Conservation (phyloP, 768 basidiomycete species). For the Lactarius trivialis region DNA sequence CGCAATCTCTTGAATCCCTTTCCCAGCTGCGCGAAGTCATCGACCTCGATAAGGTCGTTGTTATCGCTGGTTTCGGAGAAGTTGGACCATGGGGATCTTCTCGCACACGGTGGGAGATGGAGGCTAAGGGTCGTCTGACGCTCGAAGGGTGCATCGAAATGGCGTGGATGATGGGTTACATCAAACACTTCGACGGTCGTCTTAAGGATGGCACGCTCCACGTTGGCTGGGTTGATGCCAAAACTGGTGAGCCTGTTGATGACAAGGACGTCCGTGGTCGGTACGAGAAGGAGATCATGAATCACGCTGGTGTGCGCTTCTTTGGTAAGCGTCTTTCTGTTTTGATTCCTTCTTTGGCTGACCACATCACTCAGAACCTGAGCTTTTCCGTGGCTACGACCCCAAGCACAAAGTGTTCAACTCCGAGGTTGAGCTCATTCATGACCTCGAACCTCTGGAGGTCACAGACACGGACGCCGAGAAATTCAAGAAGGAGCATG, state of each 20-base stretch:
- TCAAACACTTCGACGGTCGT: slow-evolving; percentile 98
- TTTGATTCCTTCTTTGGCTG: neutral
- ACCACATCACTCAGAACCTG: slow-evolving; percentile 61
- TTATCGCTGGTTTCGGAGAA: slow-evolving; percentile 95
- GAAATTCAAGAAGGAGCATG: slow-evolving; percentile 95
- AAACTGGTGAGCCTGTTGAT: slow-evolving; percentile 88
- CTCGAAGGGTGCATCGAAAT: slow-evolving; percentile 99
- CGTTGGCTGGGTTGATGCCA: slow-evolving; percentile 97
- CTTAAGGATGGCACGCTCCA: slow-evolving; percentile 88
- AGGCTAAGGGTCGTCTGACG: slow-evolving; percentile 93
- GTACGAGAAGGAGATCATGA: slow-evolving; percentile 91
- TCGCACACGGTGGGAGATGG: slow-evolving; percentile 99
- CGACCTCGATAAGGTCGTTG: slow-evolving; percentile 93
- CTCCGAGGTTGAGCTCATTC: slow-evolving; percentile 93
- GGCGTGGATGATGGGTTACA: slow-evolving; percentile 99
- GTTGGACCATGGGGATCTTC: slow-evolving; percentile 98
- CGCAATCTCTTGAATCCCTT: slow-evolving; percentile 66
- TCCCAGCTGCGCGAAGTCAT: slow-evolving; percentile 78
- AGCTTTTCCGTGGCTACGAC: slow-evolving; percentile 96
- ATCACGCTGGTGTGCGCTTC: slow-evolving; percentile 86
- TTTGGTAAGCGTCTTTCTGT: slow-evolving; percentile 52
- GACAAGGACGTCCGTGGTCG: slow-evolving; percentile 94
- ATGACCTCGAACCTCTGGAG: slow-evolving; percentile 95
- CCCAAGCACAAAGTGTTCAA: slow-evolving; percentile 97
- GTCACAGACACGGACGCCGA: slow-evolving; percentile 85